These are phyloP conservation scores for Suhomyces wounanorum DNA, from an alignment of 1,139 yeast genomes.

Conservation along the genomic window DNA sequence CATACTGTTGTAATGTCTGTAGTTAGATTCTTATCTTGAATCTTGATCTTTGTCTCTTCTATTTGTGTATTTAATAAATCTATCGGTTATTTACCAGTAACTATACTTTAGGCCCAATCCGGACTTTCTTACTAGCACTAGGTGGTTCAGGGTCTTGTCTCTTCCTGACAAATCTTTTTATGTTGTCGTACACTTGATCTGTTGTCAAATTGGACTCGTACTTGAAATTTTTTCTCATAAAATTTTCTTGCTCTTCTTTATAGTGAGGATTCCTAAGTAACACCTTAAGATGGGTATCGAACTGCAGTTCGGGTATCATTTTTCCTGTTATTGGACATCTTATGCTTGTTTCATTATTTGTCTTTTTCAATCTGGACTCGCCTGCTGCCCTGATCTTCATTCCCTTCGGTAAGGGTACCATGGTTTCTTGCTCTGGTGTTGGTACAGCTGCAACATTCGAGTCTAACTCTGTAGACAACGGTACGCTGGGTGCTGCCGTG, in stretches of 20 bases:
- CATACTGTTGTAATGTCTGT: conserved; percentile 13
- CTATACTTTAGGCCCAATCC: conserved; percentile 10
- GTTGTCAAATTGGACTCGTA: conserved; percentile 63
- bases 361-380: conserved; percentile 53
- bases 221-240: conserved; percentile 61
- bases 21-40: conserved; percentile 8
- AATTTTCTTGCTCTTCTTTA: conserved; percentile 66
- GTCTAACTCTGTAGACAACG: neutral
- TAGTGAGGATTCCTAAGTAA: conserved; percentile 78
- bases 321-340: conserved; percentile 76
- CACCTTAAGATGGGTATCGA: conserved; percentile 73
- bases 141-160: conserved; percentile 19
- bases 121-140: conserved; percentile 11
- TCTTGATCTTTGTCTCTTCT: conserved; percentile 5
- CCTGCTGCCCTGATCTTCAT: conserved; percentile 73
- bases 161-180: conserved; percentile 59
- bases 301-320: conserved; percentile 67
- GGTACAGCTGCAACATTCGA: neutral
- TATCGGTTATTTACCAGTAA: conserved; percentile 6
- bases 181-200: conserved; percentile 73
- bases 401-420: conserved; percentile 42
- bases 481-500: conserved; percentile 4
- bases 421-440: neutral
- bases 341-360: conserved; percentile 38
- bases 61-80: conserved; percentile 14